Evolutionary conservation across 2,329 filamentous ascomycete species (phyloP).

Genomic region (Aschersonia sp.): DNA sequence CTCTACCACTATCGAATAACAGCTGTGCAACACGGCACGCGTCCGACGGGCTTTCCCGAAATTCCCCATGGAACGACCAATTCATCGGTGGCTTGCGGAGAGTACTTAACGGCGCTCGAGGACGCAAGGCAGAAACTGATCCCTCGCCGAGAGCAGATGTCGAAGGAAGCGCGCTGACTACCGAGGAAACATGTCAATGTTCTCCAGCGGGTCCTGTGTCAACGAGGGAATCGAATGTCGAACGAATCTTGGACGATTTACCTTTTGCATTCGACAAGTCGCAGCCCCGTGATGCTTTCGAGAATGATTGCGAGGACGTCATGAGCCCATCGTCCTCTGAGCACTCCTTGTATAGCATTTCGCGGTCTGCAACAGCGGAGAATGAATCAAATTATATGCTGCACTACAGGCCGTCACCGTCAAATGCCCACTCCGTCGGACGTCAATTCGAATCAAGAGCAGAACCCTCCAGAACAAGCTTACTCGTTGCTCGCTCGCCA

Average conservation of each 20-base stretch:
- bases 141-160: neutral
- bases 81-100: slow-evolving; percentile 41
- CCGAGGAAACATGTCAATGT: too few species aligned
- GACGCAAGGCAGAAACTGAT: neutral
- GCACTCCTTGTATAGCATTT: neutral
- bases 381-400: slow-evolving; percentile 40
- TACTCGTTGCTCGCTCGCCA: slow-evolving; percentile 40
- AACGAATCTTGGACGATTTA: too few species aligned
- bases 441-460: slow-evolving; percentile 5
- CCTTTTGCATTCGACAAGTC: too few species aligned
- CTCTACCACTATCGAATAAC: slow-evolving; percentile 7
- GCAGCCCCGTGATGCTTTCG: too few species aligned
- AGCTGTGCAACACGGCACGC: neutral
- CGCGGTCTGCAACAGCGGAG: slow-evolving; percentile 11
- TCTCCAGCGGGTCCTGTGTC: too few species aligned
- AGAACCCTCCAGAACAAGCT: slow-evolving; percentile 44
- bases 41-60: neutral
- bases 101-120: slow-evolving; percentile 17
- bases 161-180: neutral
- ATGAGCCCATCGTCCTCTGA: neutral
- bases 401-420: slow-evolving; percentile 23
- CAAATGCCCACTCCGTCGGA: slow-evolving; percentile 24
- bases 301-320: too few species aligned
- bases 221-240: too few species aligned
- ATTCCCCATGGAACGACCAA: slow-evolving; percentile 36